Conservation (phyloP, 371 early-diverging fungal genomes). For the Mucor velutinosus region DNA sequence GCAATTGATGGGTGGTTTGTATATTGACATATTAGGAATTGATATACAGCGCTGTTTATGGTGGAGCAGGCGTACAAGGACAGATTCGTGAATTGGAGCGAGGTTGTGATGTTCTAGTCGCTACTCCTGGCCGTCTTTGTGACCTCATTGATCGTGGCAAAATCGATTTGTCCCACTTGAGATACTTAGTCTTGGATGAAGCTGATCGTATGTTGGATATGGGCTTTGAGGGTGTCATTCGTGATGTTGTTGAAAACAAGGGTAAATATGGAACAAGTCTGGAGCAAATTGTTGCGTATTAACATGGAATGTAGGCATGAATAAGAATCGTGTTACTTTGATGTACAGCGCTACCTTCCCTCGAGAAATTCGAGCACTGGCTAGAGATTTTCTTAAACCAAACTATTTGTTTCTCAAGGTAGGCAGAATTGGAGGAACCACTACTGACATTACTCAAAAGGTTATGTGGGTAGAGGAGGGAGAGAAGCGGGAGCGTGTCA, state of each 20-base stretch:
- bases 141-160: slow-evolving; percentile 88
- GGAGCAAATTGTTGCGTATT: not conserved
- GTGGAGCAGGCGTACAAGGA: slow-evolving; percentile 86
- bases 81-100: slow-evolving; percentile 82
- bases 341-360: slow-evolving; percentile 99
- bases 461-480: slow-evolving; percentile 53
- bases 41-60: slow-evolving; percentile 74
- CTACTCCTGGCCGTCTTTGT: slow-evolving; percentile 97
- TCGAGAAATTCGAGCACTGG: slow-evolving; percentile 86
- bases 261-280: slow-evolving; percentile 15
- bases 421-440: slow-evolving; percentile 60
- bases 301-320: slow-evolving; percentile 28
- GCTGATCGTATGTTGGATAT: slow-evolving; percentile 99
- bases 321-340: slow-evolving; percentile 88
- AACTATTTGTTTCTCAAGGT: slow-evolving; percentile 50
- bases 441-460: slow-evolving; percentile 54
- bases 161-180: slow-evolving; percentile 79
- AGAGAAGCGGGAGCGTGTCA: slow-evolving; percentile 44
- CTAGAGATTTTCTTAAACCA: slow-evolving; percentile 88
- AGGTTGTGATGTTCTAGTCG: slow-evolving; percentile 97
- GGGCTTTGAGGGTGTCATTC: slow-evolving; percentile 97
- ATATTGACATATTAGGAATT: not conserved
- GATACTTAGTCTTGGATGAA: slow-evolving; percentile 97
- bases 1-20: no score
- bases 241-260: slow-evolving; percentile 93